Evolutionary conservation across 2,329 filamentous ascomycete species (phyloP), one percentile per base, ranked within the genome.

Genomic region (Aspergillus sp.): DNA sequence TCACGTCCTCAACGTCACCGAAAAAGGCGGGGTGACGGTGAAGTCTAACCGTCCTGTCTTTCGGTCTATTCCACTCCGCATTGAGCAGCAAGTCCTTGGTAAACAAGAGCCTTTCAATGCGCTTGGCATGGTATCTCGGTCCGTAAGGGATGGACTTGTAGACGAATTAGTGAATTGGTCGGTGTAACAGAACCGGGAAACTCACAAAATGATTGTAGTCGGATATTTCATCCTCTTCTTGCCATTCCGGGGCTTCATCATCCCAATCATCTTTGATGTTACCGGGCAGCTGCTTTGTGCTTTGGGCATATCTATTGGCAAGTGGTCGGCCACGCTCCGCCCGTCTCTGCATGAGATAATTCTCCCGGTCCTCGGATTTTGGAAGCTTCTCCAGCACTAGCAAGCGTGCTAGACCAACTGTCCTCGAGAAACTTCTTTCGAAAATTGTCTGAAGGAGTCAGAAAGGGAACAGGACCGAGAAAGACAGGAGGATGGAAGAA

Each of bases 1-100:
- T 79, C 6, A 93, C 79, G 66, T 93, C 85, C 48, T 84, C 74
- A 4, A 85, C 81, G 25, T 81, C 78, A 0, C 89, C 88, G 58
- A 94, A 91, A 65, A 94, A 94, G 10, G 86, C 87, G 3, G 89
- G 88, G 59, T 94, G 89, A 2, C 89, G 81, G 67, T 95, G 89
- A 4, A 94, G 74, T 52, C 88, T 81, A 1, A 90, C 84, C 22
- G 83, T 74, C n/a, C 88, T 80, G 38, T 89, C 83, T 51, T 87
- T 82, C 1, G 79, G 74, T 53, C 85, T 82, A 57, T 93, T 94
- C 88, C 89, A 94, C 61, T 94, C 87, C 0, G 86, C 86, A 58
- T 94, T 93, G 15, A 94, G 78, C 6, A 94, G 74, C 15, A 94
- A 66, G 62, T 95, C 89, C 53, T 87, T 85, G 2, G 85, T 88